Evolutionary conservation across 129 eudicot genomes (phyloP), one percentile per base, ranked within the genome.

Genomic region (Centaurea solstitialis): DNA sequence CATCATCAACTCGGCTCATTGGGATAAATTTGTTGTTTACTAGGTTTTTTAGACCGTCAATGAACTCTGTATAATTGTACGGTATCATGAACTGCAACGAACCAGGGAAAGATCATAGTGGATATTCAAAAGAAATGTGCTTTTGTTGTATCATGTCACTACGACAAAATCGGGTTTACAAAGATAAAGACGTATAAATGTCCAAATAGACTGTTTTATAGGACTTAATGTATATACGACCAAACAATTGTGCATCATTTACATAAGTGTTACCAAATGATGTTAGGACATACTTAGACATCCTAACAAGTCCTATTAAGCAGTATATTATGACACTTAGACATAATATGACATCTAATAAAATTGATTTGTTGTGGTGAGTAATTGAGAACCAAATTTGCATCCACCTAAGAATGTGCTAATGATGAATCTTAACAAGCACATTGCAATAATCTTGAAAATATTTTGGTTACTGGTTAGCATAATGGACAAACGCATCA

Each of bases 31-130:
- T 86, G 9, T 84, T 76, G 47, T 86, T 79, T 74, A 86, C 92
- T 61, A 85, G 81, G 35, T 3, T 30, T 6, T 84, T 83, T 26
- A 88, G 39, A 2, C 85, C 87, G 39, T 82, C 78, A 22, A 88
- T 86, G 77, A 90, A 90, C 61, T 88, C 91, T 17, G 78, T 75
- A 70, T 85, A 85, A 38, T 83, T 77, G 81, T 74, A 80, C 3
- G 91, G 90, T 61, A 90, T 74, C 92, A 87, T 90, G 73, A 90
- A 69, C 94, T 90, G 85, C 74, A 87, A 28, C 72, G 47, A 1
- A 10, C n/a, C 45, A 70, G 1, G 22, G 41, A 30, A 70, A 17
- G n/a, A 70, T 28, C 74, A 17, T 57, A 57, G 3, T 53, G 1
- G 64, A 17, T 50, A 15, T 50, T 50, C 4, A 7, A 15, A 17